A percentile compares a stretch with the other conserved stretches of the same genome.
Evolutionary conservation across 2,329 filamentous ascomycete species (phyloP).

Genomic region (Ophiocordyceps camponoti-rufipedis): DNA sequence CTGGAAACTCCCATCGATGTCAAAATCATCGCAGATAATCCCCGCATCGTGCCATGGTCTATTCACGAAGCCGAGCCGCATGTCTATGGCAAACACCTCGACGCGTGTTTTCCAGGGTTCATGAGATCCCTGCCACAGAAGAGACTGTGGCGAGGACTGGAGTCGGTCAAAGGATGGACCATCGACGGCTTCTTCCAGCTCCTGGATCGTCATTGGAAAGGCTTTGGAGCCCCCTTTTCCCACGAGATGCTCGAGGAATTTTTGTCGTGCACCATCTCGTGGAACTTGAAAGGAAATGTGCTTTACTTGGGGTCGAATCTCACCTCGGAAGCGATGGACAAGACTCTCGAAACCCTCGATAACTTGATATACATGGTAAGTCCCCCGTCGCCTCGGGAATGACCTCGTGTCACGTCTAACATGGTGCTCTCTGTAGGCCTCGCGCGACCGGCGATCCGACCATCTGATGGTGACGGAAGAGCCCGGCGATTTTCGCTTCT

Average conservation of each 20-base stretch:
- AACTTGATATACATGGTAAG: conserved; percentile 4
- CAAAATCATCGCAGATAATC: conserved; percentile 3
- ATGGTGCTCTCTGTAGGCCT: neutral
- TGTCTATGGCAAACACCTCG: conserved; percentile 3
- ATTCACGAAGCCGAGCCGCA: conserved; percentile 1
- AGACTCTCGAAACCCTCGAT: conserved; percentile 7
- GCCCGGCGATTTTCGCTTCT: conserved; percentile 2
- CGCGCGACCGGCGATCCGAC: too few relatives aligned
- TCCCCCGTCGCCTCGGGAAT: neutral
- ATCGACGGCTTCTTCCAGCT: neutral
- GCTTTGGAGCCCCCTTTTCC: neutral
- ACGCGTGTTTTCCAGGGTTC: conserved; percentile 6
- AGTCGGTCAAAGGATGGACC: conserved; percentile 2
- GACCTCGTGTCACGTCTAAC: neutral
- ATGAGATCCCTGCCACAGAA: conserved; percentile 6
- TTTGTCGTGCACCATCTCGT: conserved; percentile 7
- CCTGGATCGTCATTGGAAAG: neutral
- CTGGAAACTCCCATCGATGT: conserved; percentile 5
- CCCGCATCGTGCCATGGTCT: conserved; percentile 9
- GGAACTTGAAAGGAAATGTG: conserved; percentile 10
- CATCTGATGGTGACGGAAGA: conserved; percentile 4
- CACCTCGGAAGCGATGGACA: conserved; percentile 2
- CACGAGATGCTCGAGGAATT: conserved; percentile 4
- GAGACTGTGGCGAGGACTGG: conserved; percentile 9
- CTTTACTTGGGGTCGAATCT: conserved; percentile 11